Evolutionary conservation across 192 early-diverging fungal species (phyloP).

Genomic region (Spizellomyces sp.): DNA sequence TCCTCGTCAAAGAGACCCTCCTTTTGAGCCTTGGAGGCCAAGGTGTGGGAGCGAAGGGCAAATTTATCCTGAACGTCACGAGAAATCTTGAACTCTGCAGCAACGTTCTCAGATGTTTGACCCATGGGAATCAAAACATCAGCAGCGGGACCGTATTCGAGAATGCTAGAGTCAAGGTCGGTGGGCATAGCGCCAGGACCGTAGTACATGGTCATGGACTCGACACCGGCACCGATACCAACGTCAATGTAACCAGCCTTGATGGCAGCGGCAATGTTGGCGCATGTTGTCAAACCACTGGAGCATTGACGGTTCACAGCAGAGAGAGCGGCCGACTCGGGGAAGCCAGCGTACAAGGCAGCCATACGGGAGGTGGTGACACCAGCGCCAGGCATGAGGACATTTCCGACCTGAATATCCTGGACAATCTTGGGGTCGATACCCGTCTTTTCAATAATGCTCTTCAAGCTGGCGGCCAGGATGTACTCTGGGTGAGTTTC

Average conservation of each 20-base stretch:
- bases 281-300: constrained; percentile 87
- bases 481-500: constrained; percentile 78
- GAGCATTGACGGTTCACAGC: constrained; percentile 96
- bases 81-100: constrained; percentile 79
- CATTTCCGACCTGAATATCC: constrained; percentile 95
- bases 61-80: constrained; percentile 92
- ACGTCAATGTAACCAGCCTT: constrained; percentile 86
- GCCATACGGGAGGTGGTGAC: constrained; percentile 91
- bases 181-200: constrained; percentile 76
- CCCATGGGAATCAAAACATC: constrained; percentile 75
- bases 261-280: constrained; percentile 85
- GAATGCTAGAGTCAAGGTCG: constrained; percentile 74
- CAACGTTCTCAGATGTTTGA: constrained; percentile 97
- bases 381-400: constrained; percentile 85
- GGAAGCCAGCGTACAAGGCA: constrained; percentile 86
- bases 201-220: constrained; percentile 92
- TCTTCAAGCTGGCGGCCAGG: constrained; percentile 77
- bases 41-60: constrained; percentile 80
- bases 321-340: constrained; percentile 75
- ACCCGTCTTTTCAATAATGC: constrained; percentile 70
- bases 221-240: constrained; percentile 88
- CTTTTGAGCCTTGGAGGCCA: constrained; percentile 85
- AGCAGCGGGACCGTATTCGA: constrained; percentile 68
- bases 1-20: constrained; percentile 90
- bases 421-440: constrained; percentile 86